Evolutionary conservation across 495 filamentous ascomycete genomes (phyloP).

Genomic region (Tuber brumale): DNA sequence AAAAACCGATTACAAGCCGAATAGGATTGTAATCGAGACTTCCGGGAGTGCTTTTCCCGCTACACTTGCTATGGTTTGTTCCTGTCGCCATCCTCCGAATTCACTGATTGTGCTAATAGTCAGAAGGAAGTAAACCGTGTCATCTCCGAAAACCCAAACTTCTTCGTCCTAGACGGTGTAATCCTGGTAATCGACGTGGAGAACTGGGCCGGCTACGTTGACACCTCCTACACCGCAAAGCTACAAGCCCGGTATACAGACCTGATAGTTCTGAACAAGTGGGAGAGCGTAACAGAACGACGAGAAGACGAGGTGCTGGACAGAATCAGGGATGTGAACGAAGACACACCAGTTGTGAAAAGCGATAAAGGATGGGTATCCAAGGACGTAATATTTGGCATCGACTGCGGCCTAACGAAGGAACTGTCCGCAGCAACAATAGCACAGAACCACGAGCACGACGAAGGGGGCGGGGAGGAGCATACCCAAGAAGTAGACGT

Average conservation of each 20-base stretch:
- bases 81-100: not conserved
- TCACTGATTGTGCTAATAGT: conserved; percentile 22
- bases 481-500: conserved; percentile 90
- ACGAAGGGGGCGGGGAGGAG: conserved; percentile 46
- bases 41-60: conserved; percentile 81
- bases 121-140: conserved; percentile 63
- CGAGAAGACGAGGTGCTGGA: conserved; percentile 76
- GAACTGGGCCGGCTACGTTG: conserved; percentile 94
- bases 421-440: conserved; percentile 16
- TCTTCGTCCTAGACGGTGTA: conserved; percentile 79
- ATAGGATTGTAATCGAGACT: conserved; percentile 91
- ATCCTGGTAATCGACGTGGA: conserved; percentile 91
- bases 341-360: conserved; percentile 74
- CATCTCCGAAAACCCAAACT: conserved; percentile 53
- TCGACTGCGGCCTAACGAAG: conserved; percentile 59
- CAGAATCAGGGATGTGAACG: conserved; percentile 75
- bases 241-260: conserved; percentile 86
- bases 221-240: conserved; percentile 76
- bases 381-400: conserved; percentile 70
- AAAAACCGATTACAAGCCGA: conserved; percentile 52
- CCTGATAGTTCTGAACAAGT: conserved; percentile 91
- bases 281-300: conserved; percentile 67
- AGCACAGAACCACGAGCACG: conserved; percentile 38
- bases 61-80: conserved; percentile 67
- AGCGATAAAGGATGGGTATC: conserved; percentile 68